phyloP scores from a whole-genome alignment of 2,329 filamentous ascomycete genomes.

The Xylaria sp. region DNA sequence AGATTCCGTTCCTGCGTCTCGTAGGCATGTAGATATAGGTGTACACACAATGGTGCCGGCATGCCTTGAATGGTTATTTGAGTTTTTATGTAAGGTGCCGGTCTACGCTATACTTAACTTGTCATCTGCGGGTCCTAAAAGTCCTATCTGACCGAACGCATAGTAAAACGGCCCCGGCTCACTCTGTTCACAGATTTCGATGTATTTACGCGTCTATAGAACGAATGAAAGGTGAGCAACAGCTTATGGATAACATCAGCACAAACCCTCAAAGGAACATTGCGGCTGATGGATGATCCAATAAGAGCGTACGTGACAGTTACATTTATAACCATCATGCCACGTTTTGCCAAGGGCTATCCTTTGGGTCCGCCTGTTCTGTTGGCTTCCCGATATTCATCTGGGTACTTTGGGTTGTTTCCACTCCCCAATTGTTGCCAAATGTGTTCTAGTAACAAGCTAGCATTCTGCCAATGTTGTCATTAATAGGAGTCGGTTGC shows the following conservation, averaged over 20 bases:
- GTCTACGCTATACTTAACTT: neutral
- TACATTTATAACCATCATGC: constrained; percentile 12
- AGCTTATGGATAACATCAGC: neutral
- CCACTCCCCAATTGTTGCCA: neutral
- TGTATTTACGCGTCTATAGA: neutral
- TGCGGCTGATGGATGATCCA: constrained; percentile 1
- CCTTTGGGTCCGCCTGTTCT: neutral
- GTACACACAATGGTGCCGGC: neutral
- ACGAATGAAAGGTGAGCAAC: neutral
- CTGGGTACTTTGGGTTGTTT: neutral
- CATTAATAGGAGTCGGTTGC: neutral
- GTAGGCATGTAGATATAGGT: neutral
- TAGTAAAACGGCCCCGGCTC: neutral
- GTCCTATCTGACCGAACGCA: neutral
- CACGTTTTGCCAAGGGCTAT: constrained; percentile 29
- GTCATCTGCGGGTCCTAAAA: constrained; percentile 1
- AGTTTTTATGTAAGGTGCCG: neutral
- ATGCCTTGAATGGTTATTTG: neutral
- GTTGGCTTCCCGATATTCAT: neutral
- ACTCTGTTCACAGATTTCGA: neutral
- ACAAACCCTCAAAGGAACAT: neutral
- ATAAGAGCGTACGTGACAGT: constrained; percentile 16
- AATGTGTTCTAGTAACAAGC: neutral
- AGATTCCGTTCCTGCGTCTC: neutral
- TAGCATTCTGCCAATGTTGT: constrained; percentile 1